phyloP scores from a whole-genome alignment of 805 yeast genomes.

The Metschnikowia santaceciliae region DNA sequence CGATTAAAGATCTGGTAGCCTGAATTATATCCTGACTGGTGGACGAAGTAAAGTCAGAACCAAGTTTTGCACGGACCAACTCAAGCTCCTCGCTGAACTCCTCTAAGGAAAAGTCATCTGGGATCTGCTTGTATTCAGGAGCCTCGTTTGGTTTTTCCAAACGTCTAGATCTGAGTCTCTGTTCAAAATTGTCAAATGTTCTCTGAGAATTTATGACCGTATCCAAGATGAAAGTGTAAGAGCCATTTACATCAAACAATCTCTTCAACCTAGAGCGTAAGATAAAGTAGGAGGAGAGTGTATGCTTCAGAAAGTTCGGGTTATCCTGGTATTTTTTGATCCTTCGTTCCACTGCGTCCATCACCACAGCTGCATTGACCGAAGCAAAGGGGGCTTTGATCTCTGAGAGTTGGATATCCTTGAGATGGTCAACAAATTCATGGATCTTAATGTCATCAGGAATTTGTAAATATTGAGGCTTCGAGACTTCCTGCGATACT shows the following conservation, averaged over 20 bases:
- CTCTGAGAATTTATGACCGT: conserved; percentile 48
- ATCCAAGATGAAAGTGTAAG: conserved; percentile 56
- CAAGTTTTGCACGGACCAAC: conserved; percentile 20
- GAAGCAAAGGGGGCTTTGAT: conserved; percentile 4
- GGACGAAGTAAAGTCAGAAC: conserved; percentile 17
- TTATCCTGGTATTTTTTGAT: conserved; percentile 1
- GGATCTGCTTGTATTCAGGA: conserved; percentile 25
- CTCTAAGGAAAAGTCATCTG: conserved; percentile 31
- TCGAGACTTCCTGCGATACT: conserved; percentile 8
- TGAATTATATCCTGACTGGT: conserved; percentile 15
- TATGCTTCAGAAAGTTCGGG: conserved; percentile 2
- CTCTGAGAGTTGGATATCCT: conserved; percentile 6
- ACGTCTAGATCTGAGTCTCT: conserved; percentile 1
- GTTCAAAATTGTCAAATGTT: conserved; percentile 19
- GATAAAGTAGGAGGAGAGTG: conserved; percentile 3
- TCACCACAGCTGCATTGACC: conserved; percentile 6
- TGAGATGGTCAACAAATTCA: conserved; percentile 9
- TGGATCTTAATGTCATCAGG: conserved; percentile 14
- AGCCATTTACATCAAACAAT: conserved; percentile 42
- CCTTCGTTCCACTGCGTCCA: conserved; percentile 4
- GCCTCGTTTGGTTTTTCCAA: background rate
- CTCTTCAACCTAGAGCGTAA: conserved; percentile 8
- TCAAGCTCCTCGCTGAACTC: conserved; percentile 30
- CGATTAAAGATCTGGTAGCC: conserved; percentile 15
- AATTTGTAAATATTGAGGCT: conserved; percentile 10